Percentiles rank a stretch among this genome's conserved stretches.
phyloP scores from a whole-genome alignment of 2,329 filamentous ascomycete species.

The Plectosphaerella cucumerina region DNA sequence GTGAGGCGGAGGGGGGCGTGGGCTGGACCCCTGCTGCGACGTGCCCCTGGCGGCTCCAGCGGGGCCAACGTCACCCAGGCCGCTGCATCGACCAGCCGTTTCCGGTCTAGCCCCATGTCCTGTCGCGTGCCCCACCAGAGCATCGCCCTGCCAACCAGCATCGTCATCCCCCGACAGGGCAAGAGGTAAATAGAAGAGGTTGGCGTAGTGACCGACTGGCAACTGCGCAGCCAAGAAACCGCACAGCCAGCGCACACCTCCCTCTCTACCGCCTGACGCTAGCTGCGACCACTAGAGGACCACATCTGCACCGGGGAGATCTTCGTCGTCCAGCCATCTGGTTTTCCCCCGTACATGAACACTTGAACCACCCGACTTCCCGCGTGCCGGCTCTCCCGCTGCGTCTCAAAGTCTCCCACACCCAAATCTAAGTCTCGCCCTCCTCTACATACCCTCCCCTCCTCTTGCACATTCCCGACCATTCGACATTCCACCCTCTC shows the following conservation, averaged over 20 bases:
- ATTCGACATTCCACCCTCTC: slow-evolving; percentile 9
- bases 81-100: not conserved
- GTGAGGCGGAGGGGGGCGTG: too few species aligned
- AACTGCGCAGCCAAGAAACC: not conserved
- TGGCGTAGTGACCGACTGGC: slow-evolving; percentile 1
- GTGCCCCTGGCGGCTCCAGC: not conserved
- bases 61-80: not conserved
- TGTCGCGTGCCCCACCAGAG: not conserved
- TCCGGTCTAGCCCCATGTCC: not conserved
- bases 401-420: not conserved
- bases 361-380: not conserved
- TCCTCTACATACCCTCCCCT: too few species aligned
- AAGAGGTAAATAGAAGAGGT: slow-evolving; percentile 5
- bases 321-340: not conserved
- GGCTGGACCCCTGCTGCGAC: not conserved
- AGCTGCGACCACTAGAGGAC: not conserved
- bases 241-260: not conserved
- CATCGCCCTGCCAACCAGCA: slow-evolving; percentile 1
- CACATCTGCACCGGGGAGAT: not conserved
- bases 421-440: slow-evolving; percentile 11
- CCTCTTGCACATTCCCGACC: not conserved
- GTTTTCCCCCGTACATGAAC: not conserved
- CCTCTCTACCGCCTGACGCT: not conserved
- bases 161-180: not conserved
- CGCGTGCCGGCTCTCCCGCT: not conserved